phyloP scores from a whole-genome alignment of 1,284 basidiomycete genomes.

The Ganoderma lingzhi region DNA sequence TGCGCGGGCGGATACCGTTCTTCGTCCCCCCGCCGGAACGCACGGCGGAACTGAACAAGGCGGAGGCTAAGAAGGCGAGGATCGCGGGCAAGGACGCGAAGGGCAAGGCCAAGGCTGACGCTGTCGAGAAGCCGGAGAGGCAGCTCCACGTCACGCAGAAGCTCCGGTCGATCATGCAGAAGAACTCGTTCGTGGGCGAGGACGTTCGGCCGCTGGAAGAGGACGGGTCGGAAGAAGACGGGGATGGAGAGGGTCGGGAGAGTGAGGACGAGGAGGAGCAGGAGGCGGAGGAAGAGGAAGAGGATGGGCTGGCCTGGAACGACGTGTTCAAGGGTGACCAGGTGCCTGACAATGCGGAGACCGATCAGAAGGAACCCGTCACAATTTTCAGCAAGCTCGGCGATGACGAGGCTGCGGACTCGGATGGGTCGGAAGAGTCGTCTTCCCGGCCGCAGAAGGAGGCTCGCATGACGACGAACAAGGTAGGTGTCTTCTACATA shows the following conservation, averaged over 20 bases:
- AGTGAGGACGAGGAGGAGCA: slow-evolving; percentile 44
- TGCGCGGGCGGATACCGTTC: slow-evolving; percentile 93
- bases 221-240: slow-evolving; percentile 39
- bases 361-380: slow-evolving; percentile 21
- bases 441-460: slow-evolving; percentile 57
- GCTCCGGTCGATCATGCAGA: slow-evolving; percentile 81
- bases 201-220: slow-evolving; percentile 69
- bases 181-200: slow-evolving; percentile 83
- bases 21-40: slow-evolving; percentile 86
- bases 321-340: slow-evolving; percentile 65
- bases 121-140: slow-evolving; percentile 41
- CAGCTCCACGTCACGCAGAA: slow-evolving; percentile 70
- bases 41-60: slow-evolving; percentile 69
- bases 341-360: slow-evolving; percentile 25
- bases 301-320: slow-evolving; percentile 64
- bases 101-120: slow-evolving; percentile 44
- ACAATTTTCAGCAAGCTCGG: slow-evolving; percentile 34
- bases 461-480: slow-evolving; percentile 89
- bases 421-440: slow-evolving; percentile 20
- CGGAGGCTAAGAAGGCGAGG: slow-evolving; percentile 65
- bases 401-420: slow-evolving; percentile 24
- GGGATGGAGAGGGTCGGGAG: slow-evolving; percentile 38
- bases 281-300: slow-evolving; percentile 37
- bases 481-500: slow-evolving; percentile 51
- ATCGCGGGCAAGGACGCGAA: slow-evolving; percentile 50